phyloP scores from a whole-genome alignment of 345 rosid species.

The Syzygium jambos region DNA sequence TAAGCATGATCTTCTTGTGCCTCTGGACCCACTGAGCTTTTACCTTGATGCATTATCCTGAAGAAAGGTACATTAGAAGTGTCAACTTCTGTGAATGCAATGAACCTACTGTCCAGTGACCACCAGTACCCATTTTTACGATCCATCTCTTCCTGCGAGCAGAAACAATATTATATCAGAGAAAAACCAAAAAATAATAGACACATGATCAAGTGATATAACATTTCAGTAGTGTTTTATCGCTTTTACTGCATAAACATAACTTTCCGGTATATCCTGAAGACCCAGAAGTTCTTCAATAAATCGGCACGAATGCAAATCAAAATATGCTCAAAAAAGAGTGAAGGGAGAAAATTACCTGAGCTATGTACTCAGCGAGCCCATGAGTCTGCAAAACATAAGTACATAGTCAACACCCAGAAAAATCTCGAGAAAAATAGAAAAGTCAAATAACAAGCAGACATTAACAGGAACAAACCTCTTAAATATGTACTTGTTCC shows the following conservation, averaged over 20 bases:
- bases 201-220: not conserved
- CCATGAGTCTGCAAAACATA: conserved; percentile 72
- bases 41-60: conserved; percentile 98
- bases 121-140: conserved; percentile 95
- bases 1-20: conserved; percentile 94
- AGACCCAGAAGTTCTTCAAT: not conserved
- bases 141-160: conserved; percentile 92
- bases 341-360: conserved; percentile 38
- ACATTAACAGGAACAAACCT: not conserved
- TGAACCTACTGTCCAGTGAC: conserved; percentile 83
- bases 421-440: not conserved
- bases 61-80: conserved; percentile 61
- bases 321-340: not conserved
- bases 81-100: conserved; percentile 83
- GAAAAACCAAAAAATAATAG: not conserved
- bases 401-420: conserved; percentile 10
- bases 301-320: not conserved
- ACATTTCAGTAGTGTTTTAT: not conserved
- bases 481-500: not conserved
- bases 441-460: not conserved
- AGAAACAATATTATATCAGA: not conserved
- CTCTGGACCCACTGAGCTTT: conserved; percentile 64
- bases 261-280: not conserved
- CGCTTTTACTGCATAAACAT: not conserved
- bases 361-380: conserved; percentile 98